These are phyloP conservation scores for Penicillium sp. DNA, from an alignment of 2,329 filamentous ascomycete genomes.

Conservation along the genomic window DNA sequence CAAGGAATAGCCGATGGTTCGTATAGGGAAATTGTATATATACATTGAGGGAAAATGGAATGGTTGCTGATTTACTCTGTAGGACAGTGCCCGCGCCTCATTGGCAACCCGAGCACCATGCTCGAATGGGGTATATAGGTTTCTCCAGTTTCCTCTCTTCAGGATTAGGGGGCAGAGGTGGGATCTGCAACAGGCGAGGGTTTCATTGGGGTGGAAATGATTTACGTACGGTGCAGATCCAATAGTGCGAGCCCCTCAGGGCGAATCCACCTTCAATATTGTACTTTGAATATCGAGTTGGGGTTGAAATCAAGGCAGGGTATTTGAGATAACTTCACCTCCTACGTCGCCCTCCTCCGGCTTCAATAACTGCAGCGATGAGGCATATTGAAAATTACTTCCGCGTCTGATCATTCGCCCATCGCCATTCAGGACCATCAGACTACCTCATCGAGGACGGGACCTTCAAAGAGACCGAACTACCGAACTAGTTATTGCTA, in stretches of 20 bases:
- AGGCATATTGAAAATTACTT: not conserved
- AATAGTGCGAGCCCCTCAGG: conserved; percentile 9
- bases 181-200: not conserved
- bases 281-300: not conserved
- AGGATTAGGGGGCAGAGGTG: not conserved
- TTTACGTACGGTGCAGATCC: conserved; percentile 7
- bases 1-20: too few species aligned
- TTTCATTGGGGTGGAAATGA: not conserved
- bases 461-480: not conserved
- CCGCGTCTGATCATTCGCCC: not conserved
- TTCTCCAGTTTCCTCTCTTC: too few species aligned
- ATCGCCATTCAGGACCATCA: not conserved
- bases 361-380: not conserved
- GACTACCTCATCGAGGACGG: not conserved
- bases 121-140: too few species aligned
- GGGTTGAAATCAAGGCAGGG: not conserved
- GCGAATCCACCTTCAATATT: not conserved
- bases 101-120: too few species aligned
- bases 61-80: too few species aligned
- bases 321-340: not conserved
- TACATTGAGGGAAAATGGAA: too few species aligned
- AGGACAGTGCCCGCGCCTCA: too few species aligned
- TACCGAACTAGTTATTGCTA: not conserved
- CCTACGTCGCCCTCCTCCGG: too few species aligned
- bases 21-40: too few species aligned